These are phyloP conservation scores for Eutrema japonicum DNA, from an alignment of 345 rosid species.

Conservation along the genomic window DNA sequence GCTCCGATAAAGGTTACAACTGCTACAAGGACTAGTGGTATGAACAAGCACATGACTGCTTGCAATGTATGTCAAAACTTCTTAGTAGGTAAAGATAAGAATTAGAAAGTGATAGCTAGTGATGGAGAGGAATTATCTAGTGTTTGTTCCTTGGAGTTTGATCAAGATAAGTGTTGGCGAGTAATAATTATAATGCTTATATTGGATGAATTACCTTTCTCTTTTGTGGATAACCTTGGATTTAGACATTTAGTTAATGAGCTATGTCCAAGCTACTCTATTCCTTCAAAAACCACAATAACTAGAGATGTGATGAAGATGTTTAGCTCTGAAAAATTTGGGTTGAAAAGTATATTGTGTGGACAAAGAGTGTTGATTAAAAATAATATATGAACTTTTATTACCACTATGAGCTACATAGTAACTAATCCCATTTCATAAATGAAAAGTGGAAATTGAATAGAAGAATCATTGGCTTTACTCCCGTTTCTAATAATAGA, in stretches of 20 bases:
- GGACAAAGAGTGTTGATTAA: background rate
- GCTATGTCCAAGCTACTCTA: background rate
- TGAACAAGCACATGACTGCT: no score
- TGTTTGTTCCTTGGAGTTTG: background rate
- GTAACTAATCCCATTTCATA: background rate
- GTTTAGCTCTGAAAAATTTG: background rate
- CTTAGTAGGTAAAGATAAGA: no score
- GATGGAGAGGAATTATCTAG: background rate
- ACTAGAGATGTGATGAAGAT: background rate
- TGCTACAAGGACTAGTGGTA: no score
- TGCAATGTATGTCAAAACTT: no score
- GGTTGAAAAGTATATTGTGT: background rate
- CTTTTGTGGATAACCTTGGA: background rate
- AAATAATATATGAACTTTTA: background rate
- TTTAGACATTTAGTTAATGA: background rate
- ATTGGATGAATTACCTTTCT: background rate
- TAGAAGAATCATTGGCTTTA: background rate
- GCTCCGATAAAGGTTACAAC: no score
- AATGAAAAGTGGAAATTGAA: background rate
- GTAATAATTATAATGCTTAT: background rate
- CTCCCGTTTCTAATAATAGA: background rate
- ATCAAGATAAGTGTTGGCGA: background rate
- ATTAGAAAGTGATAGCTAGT: background rate
- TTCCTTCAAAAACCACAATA: background rate
- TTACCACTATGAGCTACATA: constrained; percentile 9